Evolutionary conservation across 2,329 filamentous ascomycete genomes (phyloP), one percentile per base, ranked within the genome.

Genomic region (Nannizziopsis arthrosporioides): DNA sequence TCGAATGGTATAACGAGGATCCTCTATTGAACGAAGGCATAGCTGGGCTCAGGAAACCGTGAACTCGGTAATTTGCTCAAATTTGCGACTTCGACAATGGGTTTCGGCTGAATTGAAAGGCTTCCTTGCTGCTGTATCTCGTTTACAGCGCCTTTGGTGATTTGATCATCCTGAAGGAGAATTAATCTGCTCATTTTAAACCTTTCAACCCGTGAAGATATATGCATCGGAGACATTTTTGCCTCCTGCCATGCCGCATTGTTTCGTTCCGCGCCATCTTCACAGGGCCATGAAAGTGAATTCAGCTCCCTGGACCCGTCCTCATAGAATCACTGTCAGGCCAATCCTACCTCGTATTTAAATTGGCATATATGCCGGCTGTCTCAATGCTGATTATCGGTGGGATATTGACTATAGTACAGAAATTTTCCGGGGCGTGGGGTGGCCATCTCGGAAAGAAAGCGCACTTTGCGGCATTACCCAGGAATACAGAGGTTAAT

Each of bases 121-220:
- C 3, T 27, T 4, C 27, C 41, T 42, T 34, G 41, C 41, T 18
- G 14, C n/a, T 15, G n/a, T 42, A 42, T 42, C 14, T 30, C 17
- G 19, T n/a, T 42, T 42, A 4, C 2, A 34, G 14, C 10, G 41
- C 41, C 22, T 12, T 31, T 14, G 27, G 3, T 42, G 15, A 11
- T 31, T 27, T 42, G 27, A 31, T 17, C 34, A 7, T 5, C 27
- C 14, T 42, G 22, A 32, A 32, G 41, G 39, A 27, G 41, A 31
- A 34, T 34, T 42, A 42, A 42, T 42, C 41, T 42, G 41, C 41
- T 42, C 41, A 42, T 15, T 42, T 32, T 42, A 42, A 42, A 42
- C 12, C 27, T 19, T 34, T 27, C 27, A 18, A 22, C 10, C 41
- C 12, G 6, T 42, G 41, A 31, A 42, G 41, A 42, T 42, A 42